Evolutionary conservation across 768 basidiomycete genomes (phyloP).

Genomic region (Epithele typhae): DNA sequence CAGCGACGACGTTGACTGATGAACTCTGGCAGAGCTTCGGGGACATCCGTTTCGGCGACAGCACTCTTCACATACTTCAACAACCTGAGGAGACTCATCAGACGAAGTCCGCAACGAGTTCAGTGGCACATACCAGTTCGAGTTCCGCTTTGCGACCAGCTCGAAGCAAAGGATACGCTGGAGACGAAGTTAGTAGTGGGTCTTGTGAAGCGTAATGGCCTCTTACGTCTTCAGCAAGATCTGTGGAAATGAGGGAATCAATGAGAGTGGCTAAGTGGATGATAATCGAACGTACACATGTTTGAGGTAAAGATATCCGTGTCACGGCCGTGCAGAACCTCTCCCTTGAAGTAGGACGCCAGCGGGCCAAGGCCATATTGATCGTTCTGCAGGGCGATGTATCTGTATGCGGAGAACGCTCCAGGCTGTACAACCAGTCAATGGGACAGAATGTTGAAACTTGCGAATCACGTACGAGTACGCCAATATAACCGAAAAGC

Average conservation of each 20-base stretch:
- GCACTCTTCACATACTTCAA: constrained; percentile 95
- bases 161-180: constrained; percentile 84
- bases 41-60: constrained; percentile 91
- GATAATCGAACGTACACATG: constrained; percentile 63
- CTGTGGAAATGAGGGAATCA: not conserved
- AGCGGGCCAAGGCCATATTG: constrained; percentile 79
- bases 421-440: constrained; percentile 60
- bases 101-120: constrained; percentile 13
- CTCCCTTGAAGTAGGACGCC: constrained; percentile 97
- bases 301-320: constrained; percentile 95
- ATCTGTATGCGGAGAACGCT: constrained; percentile 90
- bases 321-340: constrained; percentile 76
- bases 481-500: constrained; percentile 94
- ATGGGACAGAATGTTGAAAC: not conserved
- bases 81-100: constrained; percentile 51
- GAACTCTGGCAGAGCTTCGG: constrained; percentile 89
- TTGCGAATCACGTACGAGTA: constrained; percentile 47
- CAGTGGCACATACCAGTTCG: constrained; percentile 56
- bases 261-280: not conserved
- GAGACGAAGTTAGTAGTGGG: not conserved
- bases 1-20: constrained; percentile 88
- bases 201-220: not conserved
- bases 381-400: constrained; percentile 88
- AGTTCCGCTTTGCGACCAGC: constrained; percentile 71
- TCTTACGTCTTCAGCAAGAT: constrained; percentile 15